Base-by-base conservation (phyloP, 495 filamentous ascomycete genomes). In the Penicillium flavigenum region DNA sequence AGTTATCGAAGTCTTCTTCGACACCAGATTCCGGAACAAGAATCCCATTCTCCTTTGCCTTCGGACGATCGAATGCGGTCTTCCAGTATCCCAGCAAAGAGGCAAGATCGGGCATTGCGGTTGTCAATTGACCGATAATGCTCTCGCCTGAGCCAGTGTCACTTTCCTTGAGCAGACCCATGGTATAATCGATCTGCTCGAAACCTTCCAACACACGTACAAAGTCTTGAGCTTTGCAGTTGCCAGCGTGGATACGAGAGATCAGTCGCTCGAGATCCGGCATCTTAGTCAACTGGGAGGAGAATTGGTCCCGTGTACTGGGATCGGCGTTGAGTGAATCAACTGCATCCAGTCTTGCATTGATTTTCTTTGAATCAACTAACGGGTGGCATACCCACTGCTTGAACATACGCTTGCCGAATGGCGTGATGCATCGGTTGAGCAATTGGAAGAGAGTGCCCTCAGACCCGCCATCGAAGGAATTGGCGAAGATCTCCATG, bases 301-400 rank as follows among this genome's bases (percentile, higher is more conserved):
- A 89, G 69, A 99, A 94, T 53, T 88, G 83, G 58, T 96, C 90
- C 16, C 87, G 88, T 34, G 93, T 74, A 45, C 78, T 84, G 1
- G 81, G 78, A 65, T 96, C 90, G 1, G 89, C 86, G 58, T 96
- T 97, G 9, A 99, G 73, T 60, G 91, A 85, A 58, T 98, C 95
- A 12, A 99, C 92, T 5, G 95, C 94, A 72, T 99, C 95, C 7
- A 99, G 75, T n/a, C 95, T 80, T 49, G 94, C 90, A 67, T 98
- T 95, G 77, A 98, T 96, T 72, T 86, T 89, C 20, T 80, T 72
- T 19, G 88, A 82, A 74, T 97, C 89, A 58, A 90, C 88, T 31
- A 99, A 79, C 0, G 95, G 95, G 64, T 98, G 95, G 74, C 94
- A 98, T 3, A 98, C 88, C 95, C 95, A 99, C 71, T 96, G 92